These are phyloP conservation scores for Cinnamomum chago DNA, from an alignment of 164 flowering plant species.

Conservation along the genomic window DNA sequence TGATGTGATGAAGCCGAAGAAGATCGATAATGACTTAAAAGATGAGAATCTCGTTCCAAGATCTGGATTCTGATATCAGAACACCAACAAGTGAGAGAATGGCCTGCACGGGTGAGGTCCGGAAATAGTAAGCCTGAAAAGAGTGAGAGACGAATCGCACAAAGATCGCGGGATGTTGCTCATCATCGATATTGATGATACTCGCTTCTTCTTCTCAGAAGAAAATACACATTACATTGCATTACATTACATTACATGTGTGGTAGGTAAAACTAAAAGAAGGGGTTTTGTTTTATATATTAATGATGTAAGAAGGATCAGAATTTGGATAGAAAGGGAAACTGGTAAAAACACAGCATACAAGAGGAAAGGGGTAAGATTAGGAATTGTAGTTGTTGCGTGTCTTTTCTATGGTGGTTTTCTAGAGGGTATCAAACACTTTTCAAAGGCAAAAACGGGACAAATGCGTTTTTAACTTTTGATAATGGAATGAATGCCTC, in stretches of 20 bases:
- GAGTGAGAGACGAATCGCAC: slow-evolving; percentile 45
- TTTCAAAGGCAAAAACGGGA: too few relatives aligned
- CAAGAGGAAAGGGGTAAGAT: background rate
- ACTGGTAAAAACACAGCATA: background rate
- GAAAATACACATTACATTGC: background rate
- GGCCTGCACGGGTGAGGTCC: slow-evolving; percentile 79
- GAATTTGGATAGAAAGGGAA: background rate
- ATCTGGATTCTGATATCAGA: background rate
- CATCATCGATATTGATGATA: slow-evolving; percentile 34
- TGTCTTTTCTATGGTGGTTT: too few relatives aligned
- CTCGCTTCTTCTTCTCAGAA: background rate
- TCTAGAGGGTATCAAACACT: too few relatives aligned
- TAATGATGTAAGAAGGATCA: too few relatives aligned
- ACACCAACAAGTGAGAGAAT: slow-evolving; percentile 30
- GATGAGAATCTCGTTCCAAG: background rate
- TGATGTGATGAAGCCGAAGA: slow-evolving; percentile 33
- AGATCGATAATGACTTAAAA: slow-evolving; percentile 17
- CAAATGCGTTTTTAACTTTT: background rate
- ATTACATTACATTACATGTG: too few relatives aligned
- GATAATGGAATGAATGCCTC: background rate
- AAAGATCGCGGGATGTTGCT: slow-evolving; percentile 62
- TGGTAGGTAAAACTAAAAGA: too few relatives aligned
- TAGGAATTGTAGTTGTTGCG: background rate
- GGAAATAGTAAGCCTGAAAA: slow-evolving; percentile 60
- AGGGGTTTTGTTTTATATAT: too few relatives aligned